phyloP scores from a whole-genome alignment of 192 early-diverging fungal genomes.

The Chytriomyces hyalinus region DNA sequence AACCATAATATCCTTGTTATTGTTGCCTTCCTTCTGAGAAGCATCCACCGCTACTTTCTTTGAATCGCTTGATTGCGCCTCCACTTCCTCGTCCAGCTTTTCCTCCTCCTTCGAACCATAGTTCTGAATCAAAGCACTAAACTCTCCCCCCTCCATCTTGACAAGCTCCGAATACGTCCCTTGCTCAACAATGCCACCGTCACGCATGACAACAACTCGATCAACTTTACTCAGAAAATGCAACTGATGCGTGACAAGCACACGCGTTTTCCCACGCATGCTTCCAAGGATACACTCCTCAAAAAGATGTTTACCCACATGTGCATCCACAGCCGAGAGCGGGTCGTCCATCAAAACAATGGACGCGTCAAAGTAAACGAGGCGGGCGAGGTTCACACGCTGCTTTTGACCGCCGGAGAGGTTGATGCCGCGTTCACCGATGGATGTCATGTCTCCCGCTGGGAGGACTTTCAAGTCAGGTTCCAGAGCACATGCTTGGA shows the following conservation, averaged over 20 bases:
- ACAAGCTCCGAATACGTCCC: slow-evolving; percentile 61
- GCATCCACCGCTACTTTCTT: not conserved
- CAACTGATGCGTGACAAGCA: slow-evolving; percentile 77
- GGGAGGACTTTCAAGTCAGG: slow-evolving; percentile 69
- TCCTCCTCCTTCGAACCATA: slow-evolving; percentile 23
- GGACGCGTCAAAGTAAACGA: slow-evolving; percentile 73
- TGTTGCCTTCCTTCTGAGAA: not conserved
- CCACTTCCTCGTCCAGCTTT: not conserved
- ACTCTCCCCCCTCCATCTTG: slow-evolving; percentile 42
- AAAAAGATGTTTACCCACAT: slow-evolving; percentile 68
- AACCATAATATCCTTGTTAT: slow-evolving; percentile 62
- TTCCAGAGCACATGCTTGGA: slow-evolving; percentile 74
- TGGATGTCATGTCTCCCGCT: slow-evolving; percentile 65
- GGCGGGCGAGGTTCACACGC: slow-evolving; percentile 78
- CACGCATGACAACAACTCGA: slow-evolving; percentile 66
- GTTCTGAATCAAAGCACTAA: slow-evolving; percentile 14
- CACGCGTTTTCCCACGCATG: slow-evolving; percentile 67
- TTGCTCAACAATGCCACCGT: slow-evolving; percentile 65
- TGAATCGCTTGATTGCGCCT: not conserved
- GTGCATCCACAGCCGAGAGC: slow-evolving; percentile 52
- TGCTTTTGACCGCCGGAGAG: slow-evolving; percentile 79
- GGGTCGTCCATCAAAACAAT: slow-evolving; percentile 51
- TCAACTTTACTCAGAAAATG: slow-evolving; percentile 63
- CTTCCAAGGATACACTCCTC: slow-evolving; percentile 66
- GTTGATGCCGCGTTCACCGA: slow-evolving; percentile 62